Conservation (phyloP, 176 grass and related monocot genomes). For the Musa schizocarpa region DNA sequence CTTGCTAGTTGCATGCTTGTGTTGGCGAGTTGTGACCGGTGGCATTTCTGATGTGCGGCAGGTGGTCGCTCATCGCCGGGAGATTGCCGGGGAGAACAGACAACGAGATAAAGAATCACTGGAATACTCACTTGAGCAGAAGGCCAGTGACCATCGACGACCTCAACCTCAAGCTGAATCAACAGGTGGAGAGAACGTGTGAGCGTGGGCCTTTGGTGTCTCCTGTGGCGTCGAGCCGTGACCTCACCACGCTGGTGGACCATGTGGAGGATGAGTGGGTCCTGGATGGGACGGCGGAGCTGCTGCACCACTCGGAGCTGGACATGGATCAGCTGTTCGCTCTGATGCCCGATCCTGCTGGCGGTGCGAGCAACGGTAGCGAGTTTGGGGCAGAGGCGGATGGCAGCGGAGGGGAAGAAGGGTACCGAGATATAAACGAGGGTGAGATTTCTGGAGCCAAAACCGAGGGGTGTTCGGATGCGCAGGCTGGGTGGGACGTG, state of each 20-base stretch:
- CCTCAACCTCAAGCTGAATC: constrained; percentile 30
- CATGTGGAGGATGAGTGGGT: background rate
- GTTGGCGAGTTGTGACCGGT: no score
- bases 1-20: no score
- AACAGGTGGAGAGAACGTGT: background rate
- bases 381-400: background rate
- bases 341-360: background rate
- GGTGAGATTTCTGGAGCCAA: background rate
- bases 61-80: constrained; percentile 39
- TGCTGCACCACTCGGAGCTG: background rate
- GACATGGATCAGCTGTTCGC: background rate
- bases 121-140: constrained; percentile 52
- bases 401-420: background rate
- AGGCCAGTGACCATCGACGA: constrained; percentile 31
- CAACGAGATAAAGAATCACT: constrained; percentile 47
- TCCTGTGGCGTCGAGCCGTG: background rate
- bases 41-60: background rate
- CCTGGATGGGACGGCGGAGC: background rate
- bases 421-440: background rate
- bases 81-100: constrained; percentile 38
- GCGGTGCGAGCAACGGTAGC: background rate
- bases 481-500: background rate
- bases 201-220: no score
- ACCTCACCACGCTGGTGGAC: background rate
- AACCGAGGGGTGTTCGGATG: background rate